phyloP scores from a whole-genome alignment of 495 filamentous ascomycete species.

The Pseudevernia furfuracea region DNA sequence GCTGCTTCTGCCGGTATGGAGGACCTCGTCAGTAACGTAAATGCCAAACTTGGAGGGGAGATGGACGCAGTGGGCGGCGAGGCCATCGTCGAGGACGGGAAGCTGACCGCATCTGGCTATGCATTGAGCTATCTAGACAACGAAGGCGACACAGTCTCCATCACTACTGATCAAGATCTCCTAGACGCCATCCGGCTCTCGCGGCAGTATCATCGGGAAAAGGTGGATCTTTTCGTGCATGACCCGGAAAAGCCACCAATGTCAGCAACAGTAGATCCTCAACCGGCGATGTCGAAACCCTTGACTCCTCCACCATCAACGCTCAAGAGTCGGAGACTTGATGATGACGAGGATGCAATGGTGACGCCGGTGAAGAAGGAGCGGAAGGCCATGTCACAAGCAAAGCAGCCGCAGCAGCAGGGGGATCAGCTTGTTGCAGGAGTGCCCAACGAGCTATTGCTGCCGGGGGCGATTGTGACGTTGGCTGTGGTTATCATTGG shows the following conservation, averaged over 20 bases:
- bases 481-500: slow-evolving; percentile 88
- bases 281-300: slow-evolving; percentile 49
- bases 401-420: slow-evolving; percentile 38
- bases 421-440: slow-evolving; percentile 76
- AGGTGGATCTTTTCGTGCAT: slow-evolving; percentile 96
- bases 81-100: slow-evolving; percentile 65
- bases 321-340: slow-evolving; percentile 51
- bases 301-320: slow-evolving; percentile 50
- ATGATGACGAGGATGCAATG: slow-evolving; percentile 56
- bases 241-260: slow-evolving; percentile 81
- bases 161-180: slow-evolving; percentile 91
- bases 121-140: slow-evolving; percentile 96
- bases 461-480: slow-evolving; percentile 91
- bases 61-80: slow-evolving; percentile 77
- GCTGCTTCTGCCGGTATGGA: slow-evolving; percentile 69
- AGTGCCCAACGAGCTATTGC: slow-evolving; percentile 86
- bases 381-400: slow-evolving; percentile 32
- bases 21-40: slow-evolving; percentile 71
- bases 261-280: slow-evolving; percentile 57
- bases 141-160: slow-evolving; percentile 94
- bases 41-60: slow-evolving; percentile 81
- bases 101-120: slow-evolving; percentile 71
- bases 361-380: slow-evolving; percentile 43
- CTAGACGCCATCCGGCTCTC: slow-evolving; percentile 82
- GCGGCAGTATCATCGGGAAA: slow-evolving; percentile 67